Evolutionary conservation across 2,329 filamentous ascomycete species (phyloP), one percentile per base, ranked within the genome.

Genomic region (Ophiostoma himal-ulmi): DNA sequence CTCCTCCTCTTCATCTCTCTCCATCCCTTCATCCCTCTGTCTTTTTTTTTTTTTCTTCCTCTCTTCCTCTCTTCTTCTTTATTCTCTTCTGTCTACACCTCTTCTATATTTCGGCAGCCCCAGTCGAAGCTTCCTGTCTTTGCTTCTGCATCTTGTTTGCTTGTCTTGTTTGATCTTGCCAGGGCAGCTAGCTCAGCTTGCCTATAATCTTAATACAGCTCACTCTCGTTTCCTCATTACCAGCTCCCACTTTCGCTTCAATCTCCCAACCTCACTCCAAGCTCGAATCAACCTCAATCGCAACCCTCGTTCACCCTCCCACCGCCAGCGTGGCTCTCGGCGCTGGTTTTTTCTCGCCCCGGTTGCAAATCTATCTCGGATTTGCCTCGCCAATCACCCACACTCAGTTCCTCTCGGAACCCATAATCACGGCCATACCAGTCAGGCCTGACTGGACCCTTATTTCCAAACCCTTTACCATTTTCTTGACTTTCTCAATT

Each of bases 361-460:
- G 26, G 22, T 34, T 36, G 26, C 57, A 30, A 57, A 57, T 10
- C 52, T 7, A 26, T 22, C n/a, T 22, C 36, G n/a, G 13, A 34
- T 22, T 62, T 17, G 22, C 57, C 3, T 62, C 57, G 26, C 57
- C 22, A 34, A 34, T 30, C 57, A 20, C 57, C 57, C 57, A 62
- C 57, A 34, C 26, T 8, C 26, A 34, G 17, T 62, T 34, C 52
- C 52, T 26, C 22, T 17, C 57, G 60, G 60, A 65, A 39, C 30
- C 44, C 22, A 17, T 52, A 30, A 68, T 44, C 39, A 62, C 71
- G 70, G 70, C 71, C 69, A 54, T 68, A 60, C 69, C 70, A 68
- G 72, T 71, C 71, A 72, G 70, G 70, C 68, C 73, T 73, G 70
- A 70, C 69, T 74, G 73, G 70, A 60, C 39, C n/a, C 52, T 22